Evolutionary conservation across 2,329 filamentous ascomycete genomes (phyloP).

Genomic region (Talaromyces sp.): DNA sequence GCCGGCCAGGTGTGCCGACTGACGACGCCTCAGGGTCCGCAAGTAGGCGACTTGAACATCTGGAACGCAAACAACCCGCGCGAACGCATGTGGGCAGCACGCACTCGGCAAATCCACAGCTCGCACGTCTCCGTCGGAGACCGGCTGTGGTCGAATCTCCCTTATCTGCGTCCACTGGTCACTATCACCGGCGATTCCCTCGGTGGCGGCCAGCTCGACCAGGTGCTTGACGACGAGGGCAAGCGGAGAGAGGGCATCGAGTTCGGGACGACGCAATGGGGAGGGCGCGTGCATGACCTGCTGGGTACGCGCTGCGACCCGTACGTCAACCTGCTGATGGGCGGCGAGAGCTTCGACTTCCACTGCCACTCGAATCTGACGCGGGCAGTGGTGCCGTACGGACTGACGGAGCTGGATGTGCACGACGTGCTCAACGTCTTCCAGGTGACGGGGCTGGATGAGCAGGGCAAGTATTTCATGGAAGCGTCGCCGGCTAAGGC

Average conservation of each 20-base stretch:
- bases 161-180: conserved; percentile 68
- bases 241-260: conserved; percentile 32
- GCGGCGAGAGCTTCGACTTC: conserved; percentile 67
- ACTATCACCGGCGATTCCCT: conserved; percentile 68
- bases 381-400: conserved; percentile 63
- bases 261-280: conserved; percentile 46
- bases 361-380: conserved; percentile 81
- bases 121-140: conserved; percentile 68
- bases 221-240: conserved; percentile 30
- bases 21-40: conserved; percentile 69
- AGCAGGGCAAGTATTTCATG: conserved; percentile 71
- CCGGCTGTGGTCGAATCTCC: conserved; percentile 70
- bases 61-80: conserved; percentile 73
- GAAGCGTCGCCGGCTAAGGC: conserved; percentile 42
- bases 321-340: conserved; percentile 71
- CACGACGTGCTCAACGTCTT: conserved; percentile 86
- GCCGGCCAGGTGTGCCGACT: conserved; percentile 66
- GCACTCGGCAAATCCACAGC: conserved; percentile 72
- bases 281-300: conserved; percentile 69
- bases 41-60: conserved; percentile 79
- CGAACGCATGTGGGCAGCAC: conserved; percentile 75
- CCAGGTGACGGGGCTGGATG: conserved; percentile 73
- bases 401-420: conserved; percentile 66
- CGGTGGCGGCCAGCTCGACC: conserved; percentile 31
- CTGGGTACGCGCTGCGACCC: conserved; percentile 80